These are phyloP conservation scores for maize (Zea mays) DNA, from an alignment of 176 grass and related monocot genomes.

Conservation along the genomic window DNA sequence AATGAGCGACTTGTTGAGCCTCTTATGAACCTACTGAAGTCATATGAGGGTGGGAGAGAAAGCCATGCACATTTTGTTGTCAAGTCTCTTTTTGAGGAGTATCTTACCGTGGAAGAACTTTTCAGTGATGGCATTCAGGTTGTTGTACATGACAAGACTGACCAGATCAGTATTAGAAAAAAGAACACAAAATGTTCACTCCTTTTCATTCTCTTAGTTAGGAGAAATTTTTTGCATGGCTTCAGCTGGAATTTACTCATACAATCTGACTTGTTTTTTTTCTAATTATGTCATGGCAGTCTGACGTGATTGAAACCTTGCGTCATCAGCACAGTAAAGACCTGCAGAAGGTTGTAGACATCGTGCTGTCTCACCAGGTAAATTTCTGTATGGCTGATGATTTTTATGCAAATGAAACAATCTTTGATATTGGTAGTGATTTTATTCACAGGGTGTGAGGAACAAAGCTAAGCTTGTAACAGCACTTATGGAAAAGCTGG, in stretches of 20 bases:
- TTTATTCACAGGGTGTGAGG: slow-evolving; percentile 73
- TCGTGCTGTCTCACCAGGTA: slow-evolving; percentile 97
- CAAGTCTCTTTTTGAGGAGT: slow-evolving; percentile 85
- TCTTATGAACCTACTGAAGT: slow-evolving; percentile 73
- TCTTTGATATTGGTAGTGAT: slow-evolving; percentile 19
- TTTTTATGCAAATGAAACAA: slow-evolving; percentile 8
- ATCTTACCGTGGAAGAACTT: slow-evolving; percentile 85
- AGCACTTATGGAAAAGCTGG: slow-evolving; percentile 83
- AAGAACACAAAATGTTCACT: background rate
- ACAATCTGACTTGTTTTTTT: background rate
- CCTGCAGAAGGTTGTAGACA: slow-evolving; percentile 78
- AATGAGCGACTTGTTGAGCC: slow-evolving; percentile 94
- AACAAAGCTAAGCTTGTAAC: slow-evolving; percentile 91
- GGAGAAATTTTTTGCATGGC: slow-evolving; percentile 5
- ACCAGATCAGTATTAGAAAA: slow-evolving; percentile 24
- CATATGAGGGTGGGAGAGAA: slow-evolving; percentile 92
- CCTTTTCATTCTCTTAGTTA: background rate
- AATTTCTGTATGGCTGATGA: slow-evolving; percentile 29
- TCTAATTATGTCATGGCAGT: slow-evolving; percentile 43
- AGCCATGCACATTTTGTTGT: slow-evolving; percentile 84
- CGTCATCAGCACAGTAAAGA: slow-evolving; percentile 88
- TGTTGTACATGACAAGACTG: slow-evolving; percentile 2
- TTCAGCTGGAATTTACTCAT: background rate
- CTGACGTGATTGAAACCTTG: slow-evolving; percentile 83
- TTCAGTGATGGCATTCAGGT: slow-evolving; percentile 96